Evolutionary conservation across 805 yeast species (phyloP).

Genomic region (Metschnikowia baotianmanensis): DNA sequence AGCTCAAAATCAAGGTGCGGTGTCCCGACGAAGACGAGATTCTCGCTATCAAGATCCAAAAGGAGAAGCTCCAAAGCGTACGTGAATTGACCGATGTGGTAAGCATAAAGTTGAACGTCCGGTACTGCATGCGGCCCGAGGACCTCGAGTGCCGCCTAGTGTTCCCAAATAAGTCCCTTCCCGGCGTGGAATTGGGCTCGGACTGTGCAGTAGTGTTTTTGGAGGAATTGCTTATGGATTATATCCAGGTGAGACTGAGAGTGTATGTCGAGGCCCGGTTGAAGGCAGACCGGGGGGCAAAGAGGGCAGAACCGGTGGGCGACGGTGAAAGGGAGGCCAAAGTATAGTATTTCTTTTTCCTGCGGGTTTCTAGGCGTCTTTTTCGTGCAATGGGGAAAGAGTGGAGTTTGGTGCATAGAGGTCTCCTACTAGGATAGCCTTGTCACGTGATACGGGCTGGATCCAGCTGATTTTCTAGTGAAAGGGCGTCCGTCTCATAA

Average conservation of each 20-base stretch:
- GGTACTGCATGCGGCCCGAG: conserved; percentile 9
- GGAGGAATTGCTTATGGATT: conserved; percentile 22
- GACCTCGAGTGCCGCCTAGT: conserved; percentile 10
- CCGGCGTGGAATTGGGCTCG: conserved; percentile 11
- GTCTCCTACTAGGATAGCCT: too few relatives aligned
- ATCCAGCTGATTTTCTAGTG: too few relatives aligned
- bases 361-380: too few relatives aligned
- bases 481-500: too few relatives aligned
- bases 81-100: conserved; percentile 18
- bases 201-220: conserved; percentile 5
- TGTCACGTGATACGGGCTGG: too few relatives aligned
- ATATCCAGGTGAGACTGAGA: conserved; percentile 21
- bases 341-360: too few relatives aligned
- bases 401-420: too few relatives aligned
- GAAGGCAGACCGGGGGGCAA: not conserved
- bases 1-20: conserved; percentile 6
- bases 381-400: too few relatives aligned
- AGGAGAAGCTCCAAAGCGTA: conserved; percentile 14
- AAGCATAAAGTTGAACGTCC: conserved; percentile 10
- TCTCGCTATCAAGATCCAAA: conserved; percentile 17
- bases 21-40: conserved; percentile 18
- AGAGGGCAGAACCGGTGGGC: not conserved
- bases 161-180: conserved; percentile 14
- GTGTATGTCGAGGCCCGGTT: conserved; percentile 23
- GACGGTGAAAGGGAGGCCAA: too few relatives aligned